Base-by-base conservation (phyloP, 148 eudicot species). In the Arbutus unedo region DNA sequence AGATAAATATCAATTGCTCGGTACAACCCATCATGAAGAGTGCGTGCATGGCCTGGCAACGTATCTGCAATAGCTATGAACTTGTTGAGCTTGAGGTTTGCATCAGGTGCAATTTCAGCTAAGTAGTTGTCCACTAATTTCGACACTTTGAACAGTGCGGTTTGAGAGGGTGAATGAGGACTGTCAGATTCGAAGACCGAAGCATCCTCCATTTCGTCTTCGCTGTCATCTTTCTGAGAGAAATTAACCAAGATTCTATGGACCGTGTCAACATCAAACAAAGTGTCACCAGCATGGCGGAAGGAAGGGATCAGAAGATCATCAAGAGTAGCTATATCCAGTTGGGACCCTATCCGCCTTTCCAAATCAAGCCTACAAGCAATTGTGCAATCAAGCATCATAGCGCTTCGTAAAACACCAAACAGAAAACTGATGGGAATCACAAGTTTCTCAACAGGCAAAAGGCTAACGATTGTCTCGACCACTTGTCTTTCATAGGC, bases 251-350 rank as follows among this genome's bases (percentile, higher is more conserved):
- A 84, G 74, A 96, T 96, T 83, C 98, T 89, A 60, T 93, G 97
- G 78, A 93, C 93, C 5, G 99, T 93, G 50, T 96, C 98, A 54
- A 96, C 96, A 87, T 96, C 99, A 80, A 96, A 96, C 66, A 94
- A 57, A 23, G 98, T 94, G 75, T 96, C 98, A 7, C 93, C 90
- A 62, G 97, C 88, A 79, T 96, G 93, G 41, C 90, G 89, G 68
- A 94, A 93, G n/a, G 99, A 96, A 38, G 99, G 99, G 79, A 96
- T 93, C 84, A 96, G 79, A 74, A 96, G 94, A 80, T 96, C 98
- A 86, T 94, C 95, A 56, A 96, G 89, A 82, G 94, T 90, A n/a
- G 95, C 99, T 74, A 91, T 81, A 77, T 96, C 99, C 74, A 96
- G 84, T 82, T 94, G 98, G 6, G 99, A 90, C 48, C 96, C 99